Evolutionary conservation across 2,329 filamentous ascomycete genomes (phyloP), one percentile per base, ranked within the genome.

Genomic region (Ophiocordyceps sinensis): DNA sequence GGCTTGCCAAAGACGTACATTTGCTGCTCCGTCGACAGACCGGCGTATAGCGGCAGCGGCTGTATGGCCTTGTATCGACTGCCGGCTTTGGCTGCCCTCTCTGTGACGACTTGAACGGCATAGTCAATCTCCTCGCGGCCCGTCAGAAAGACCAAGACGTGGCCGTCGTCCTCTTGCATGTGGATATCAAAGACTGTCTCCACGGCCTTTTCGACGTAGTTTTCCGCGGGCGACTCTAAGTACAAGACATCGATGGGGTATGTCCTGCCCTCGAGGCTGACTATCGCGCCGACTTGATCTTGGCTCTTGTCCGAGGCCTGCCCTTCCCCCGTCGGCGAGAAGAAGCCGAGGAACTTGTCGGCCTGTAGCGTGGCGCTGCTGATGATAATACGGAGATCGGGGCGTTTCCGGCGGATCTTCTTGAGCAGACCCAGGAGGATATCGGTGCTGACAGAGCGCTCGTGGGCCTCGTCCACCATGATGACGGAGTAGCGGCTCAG

Each of bases 381-480:
- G 55, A 98, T 75, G 39, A 98, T 79, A 46, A 96, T 82, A 17
- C 87, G 77, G 40, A 96, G 62, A 44, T 95, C 88, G 8, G 82
- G 74, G 36, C 91, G 72, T 53, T 77, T 82, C 58, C 77, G 85
- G 41, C 77, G 66, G 39, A 98, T 89, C 59, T 96, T 96, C 59
- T 94, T 95, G 32, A 98, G 62, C 13, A 96, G 66, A 0, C 91
- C 89, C 4, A 98, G 72, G 8, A 96, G 68, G 12, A 98, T 76
- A 55, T 98, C 91, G 1, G 88, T 94, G 58, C 85, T 93, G 44
- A 96, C 73, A 38, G 87, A 94, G 41, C 91, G 73, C 61, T 96
- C 89, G 56, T 98, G 91, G 7, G 89, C 91, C 62, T 96, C 89
- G 56, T 98, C 91, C 8, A 98, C 83, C 86, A 98, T 95, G 51